Evolutionary conservation across 2,329 filamentous ascomycete species (phyloP).

Genomic region (Xylaria polymorpha): DNA sequence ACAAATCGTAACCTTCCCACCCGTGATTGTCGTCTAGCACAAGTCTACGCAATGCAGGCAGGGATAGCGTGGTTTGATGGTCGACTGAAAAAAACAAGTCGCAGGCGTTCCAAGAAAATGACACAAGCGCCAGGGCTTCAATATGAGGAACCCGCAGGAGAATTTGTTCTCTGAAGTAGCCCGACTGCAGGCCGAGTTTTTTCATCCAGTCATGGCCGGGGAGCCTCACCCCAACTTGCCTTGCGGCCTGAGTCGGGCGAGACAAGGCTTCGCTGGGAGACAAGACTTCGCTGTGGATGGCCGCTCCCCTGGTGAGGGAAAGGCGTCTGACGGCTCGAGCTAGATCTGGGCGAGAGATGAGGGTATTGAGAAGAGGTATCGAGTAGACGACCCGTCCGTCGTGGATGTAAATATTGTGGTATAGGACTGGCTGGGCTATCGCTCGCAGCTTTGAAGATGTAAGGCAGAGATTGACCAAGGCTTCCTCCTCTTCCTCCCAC

Average conservation of each 20-base stretch:
- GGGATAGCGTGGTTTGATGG: not conserved
- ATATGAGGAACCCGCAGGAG: not conserved
- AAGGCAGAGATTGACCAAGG: not conserved
- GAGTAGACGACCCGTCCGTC: not conserved
- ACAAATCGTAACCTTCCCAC: not conserved
- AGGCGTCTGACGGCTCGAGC: not conserved
- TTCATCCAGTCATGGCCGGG: not conserved
- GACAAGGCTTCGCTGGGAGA: no score
- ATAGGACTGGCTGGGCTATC: constrained; percentile 11
- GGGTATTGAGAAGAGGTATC: not conserved
- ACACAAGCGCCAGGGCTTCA: not conserved
- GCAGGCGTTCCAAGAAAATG: not conserved
- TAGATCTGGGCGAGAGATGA: constrained; percentile 5
- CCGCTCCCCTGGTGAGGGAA: no score
- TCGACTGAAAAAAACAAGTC: not conserved
- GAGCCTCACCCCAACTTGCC: not conserved
- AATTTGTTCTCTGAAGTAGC: not conserved
- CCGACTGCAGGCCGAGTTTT: not conserved
- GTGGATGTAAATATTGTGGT: not conserved
- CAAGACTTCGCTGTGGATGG: no score
- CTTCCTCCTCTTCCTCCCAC: not conserved
- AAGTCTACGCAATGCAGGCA: not conserved
- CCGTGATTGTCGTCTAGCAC: not conserved
- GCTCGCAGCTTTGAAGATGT: constrained; percentile 2
- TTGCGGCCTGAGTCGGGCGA: not conserved